A percentile compares a stretch with the other conserved stretches of the same genome.
These are phyloP conservation scores for Marsdenia floribunda DNA, from an alignment of 257 asterid species.

Conservation along the genomic window DNA sequence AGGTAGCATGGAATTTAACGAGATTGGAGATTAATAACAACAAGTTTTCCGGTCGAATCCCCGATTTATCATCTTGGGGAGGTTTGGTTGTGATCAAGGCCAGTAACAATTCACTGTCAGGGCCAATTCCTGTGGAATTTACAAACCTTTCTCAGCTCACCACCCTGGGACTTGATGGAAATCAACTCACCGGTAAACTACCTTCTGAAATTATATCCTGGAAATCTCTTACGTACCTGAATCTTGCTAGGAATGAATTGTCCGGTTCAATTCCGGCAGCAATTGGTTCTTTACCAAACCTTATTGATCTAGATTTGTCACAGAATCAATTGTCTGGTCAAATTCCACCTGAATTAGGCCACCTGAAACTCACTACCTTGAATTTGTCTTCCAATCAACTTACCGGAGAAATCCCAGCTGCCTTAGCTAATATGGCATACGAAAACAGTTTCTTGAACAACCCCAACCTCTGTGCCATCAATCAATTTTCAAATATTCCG, in stretches of 20 bases:
- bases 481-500: slow-evolving; percentile 30
- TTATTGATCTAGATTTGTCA: slow-evolving; percentile 62
- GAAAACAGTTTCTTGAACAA: slow-evolving; percentile 59
- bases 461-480: slow-evolving; percentile 50
- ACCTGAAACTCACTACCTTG: slow-evolving; percentile 45
- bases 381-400: slow-evolving; percentile 65
- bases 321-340: slow-evolving; percentile 55
- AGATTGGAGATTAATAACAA: slow-evolving; percentile 66
- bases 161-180: slow-evolving; percentile 58
- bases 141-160: slow-evolving; percentile 50
- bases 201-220: slow-evolving; percentile 62
- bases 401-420: slow-evolving; percentile 55
- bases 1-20: slow-evolving; percentile 53
- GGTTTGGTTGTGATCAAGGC: slow-evolving; percentile 56
- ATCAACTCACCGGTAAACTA: slow-evolving; percentile 56
- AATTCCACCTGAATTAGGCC: slow-evolving; percentile 61
- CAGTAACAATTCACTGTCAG: slow-evolving; percentile 55
- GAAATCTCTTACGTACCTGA: slow-evolving; percentile 48
- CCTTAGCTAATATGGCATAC: slow-evolving; percentile 65
- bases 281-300: slow-evolving; percentile 50
- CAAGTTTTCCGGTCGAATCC: slow-evolving; percentile 58
- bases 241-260: slow-evolving; percentile 50
- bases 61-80: slow-evolving; percentile 53
- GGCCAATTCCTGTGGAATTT: slow-evolving; percentile 49
- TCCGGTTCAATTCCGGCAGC: slow-evolving; percentile 56